phyloP scores from a whole-genome alignment of 495 filamentous ascomycete species.

The Corynascus novoguineensis region DNA sequence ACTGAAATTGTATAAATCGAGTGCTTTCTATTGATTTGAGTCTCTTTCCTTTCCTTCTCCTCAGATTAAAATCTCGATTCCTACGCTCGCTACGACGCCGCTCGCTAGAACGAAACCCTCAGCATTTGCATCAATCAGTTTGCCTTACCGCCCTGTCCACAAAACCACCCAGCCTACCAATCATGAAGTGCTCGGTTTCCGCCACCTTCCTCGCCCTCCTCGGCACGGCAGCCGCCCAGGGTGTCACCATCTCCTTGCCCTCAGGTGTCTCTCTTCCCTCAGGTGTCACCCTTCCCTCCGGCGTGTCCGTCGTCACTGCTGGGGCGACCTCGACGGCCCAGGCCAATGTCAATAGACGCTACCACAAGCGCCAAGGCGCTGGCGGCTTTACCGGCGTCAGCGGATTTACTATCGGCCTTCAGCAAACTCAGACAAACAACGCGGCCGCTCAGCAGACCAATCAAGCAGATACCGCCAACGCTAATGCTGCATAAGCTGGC shows the following conservation, averaged over 20 bases:
- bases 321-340: conserved; percentile 11
- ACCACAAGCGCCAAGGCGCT: neutral
- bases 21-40: too few relatives aligned
- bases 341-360: conserved; percentile 9
- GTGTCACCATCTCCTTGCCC: conserved; percentile 27
- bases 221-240: conserved; percentile 11
- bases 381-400: neutral
- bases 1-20: too few relatives aligned
- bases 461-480: neutral
- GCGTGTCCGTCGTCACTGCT: conserved; percentile 27
- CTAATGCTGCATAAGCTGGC: neutral
- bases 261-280: conserved; percentile 26
- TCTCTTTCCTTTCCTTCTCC: neutral
- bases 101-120: neutral
- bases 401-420: neutral
- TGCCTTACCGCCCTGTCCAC: neutral
- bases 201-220: conserved; percentile 10
- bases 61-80: neutral
- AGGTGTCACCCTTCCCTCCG: conserved; percentile 27
- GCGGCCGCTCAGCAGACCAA: neutral
- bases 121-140: too few relatives aligned
- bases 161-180: neutral
- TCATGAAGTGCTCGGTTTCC: conserved; percentile 16
- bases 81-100: neutral
- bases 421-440: neutral